phyloP scores from a whole-genome alignment of 805 yeast species.

The Candida maris region DNA sequence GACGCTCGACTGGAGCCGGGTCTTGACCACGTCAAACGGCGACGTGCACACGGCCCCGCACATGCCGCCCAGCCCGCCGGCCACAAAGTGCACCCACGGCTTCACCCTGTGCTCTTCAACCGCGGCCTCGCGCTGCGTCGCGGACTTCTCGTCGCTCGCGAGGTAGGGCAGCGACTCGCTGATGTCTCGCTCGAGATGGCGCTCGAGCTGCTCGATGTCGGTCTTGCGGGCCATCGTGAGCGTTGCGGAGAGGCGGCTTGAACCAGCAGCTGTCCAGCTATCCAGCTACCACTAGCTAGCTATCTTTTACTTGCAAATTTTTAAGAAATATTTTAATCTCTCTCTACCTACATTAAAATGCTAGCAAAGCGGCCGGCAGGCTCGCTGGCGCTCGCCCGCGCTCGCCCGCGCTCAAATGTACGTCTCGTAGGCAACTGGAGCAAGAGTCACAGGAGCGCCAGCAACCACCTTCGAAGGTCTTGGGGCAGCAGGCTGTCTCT shows the following conservation, averaged over 20 bases:
- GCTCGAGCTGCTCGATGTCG: conserved; percentile 15
- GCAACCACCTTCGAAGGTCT: conserved; percentile 86
- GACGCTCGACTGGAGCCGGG: conserved; percentile 88
- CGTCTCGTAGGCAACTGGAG: conserved; percentile 99
- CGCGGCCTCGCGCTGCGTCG: conserved; percentile 41
- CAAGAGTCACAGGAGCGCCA: conserved; percentile 92
- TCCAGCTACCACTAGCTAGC: neutral
- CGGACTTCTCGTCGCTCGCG: conserved; percentile 69
- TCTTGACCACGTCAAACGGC: conserved; percentile 94
- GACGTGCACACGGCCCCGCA: conserved; percentile 92
- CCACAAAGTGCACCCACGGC: conserved; percentile 81
- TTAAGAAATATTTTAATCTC: conserved; percentile 2
- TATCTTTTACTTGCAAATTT: neutral
- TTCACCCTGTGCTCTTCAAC: conserved; percentile 28
- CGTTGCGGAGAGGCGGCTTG: too few species aligned
- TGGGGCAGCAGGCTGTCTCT: conserved; percentile 99
- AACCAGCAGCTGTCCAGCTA: too few species aligned
- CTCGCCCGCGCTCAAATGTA: conserved; percentile 96
- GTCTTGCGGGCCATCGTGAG: conserved; percentile 9
- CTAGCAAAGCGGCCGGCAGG: too few species aligned
- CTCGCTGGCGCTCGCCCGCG: too few species aligned
- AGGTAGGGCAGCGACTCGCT: conserved; percentile 56
- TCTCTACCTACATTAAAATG: neutral
- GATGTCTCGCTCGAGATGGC: conserved; percentile 42
- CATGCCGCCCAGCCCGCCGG: conserved; percentile 96